A percentile compares a stretch with the other conserved stretches of the same genome.
Conservation (phyloP, 2,329 filamentous ascomycete genomes). For the Monilinia laxa region DNA sequence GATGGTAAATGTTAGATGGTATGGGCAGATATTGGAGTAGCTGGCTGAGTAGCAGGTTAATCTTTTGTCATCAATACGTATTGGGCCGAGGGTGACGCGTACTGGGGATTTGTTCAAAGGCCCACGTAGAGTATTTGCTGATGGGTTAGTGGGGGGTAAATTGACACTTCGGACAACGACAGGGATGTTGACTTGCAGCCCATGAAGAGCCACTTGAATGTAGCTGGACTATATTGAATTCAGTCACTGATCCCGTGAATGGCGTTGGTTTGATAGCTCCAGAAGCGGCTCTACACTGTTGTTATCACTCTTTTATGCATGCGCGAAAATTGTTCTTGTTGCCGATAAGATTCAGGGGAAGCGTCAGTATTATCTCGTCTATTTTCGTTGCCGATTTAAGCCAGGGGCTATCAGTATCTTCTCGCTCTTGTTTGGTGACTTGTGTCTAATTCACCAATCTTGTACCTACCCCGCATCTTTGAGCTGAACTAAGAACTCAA, state of each 20-base stretch:
- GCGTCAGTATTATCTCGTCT: neutral
- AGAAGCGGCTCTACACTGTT: neutral
- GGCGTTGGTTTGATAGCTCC: neutral
- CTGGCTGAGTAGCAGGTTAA: no score
- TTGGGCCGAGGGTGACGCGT: neutral
- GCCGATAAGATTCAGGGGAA: neutral
- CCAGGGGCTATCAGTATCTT: neutral
- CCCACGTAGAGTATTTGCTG: no score
- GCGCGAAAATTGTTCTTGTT: neutral
- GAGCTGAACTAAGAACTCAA: neutral
- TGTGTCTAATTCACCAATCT: constrained; percentile 3
- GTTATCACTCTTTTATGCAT: neutral
- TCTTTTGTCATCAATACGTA: no score
- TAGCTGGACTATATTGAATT: neutral
- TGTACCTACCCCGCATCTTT: neutral
- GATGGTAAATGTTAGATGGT: no score
- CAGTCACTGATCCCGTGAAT: neutral
- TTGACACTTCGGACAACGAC: neutral
- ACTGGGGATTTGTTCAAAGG: neutral
- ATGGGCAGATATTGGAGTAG: no score
- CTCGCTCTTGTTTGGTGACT: no score
- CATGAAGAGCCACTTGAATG: neutral
- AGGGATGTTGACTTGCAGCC: neutral
- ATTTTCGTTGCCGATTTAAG: constrained; percentile 4
- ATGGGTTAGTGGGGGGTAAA: neutral